A percentile compares a stretch with the other conserved stretches of the same genome.
These are phyloP conservation scores for Porphyridium purpureum DNA, from an alignment of 23 red algal genomes.

Conservation along the genomic window DNA sequence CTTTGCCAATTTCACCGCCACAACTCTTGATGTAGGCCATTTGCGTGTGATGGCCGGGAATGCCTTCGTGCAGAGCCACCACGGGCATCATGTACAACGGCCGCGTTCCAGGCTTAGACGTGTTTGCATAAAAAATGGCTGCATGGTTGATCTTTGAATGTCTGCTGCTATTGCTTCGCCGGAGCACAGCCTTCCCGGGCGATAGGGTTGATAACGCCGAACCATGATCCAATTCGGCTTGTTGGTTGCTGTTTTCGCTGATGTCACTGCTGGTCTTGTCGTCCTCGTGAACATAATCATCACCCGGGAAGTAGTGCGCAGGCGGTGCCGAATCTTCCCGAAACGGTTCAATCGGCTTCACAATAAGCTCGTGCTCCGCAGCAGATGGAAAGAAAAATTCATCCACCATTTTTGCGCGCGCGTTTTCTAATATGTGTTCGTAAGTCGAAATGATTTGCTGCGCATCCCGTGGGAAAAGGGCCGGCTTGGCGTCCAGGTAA, in stretches of 20 bases:
- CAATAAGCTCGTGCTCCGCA: conserved; percentile 7
- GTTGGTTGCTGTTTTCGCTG: background rate
- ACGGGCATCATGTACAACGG: conserved; percentile 4
- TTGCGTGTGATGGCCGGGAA: conserved; percentile 14
- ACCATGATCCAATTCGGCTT: background rate
- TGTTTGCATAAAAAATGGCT: conserved; percentile 13
- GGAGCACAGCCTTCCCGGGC: background rate
- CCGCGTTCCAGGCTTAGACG: background rate
- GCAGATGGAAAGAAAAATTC: background rate
- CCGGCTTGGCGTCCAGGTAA: background rate
- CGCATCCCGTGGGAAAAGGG: conserved; percentile 1
- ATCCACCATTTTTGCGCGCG: background rate
- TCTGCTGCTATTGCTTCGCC: conserved; percentile 4
- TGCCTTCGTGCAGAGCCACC: conserved; percentile 11
- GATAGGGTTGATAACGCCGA: background rate
- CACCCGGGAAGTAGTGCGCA: too few species aligned
- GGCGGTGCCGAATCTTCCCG: too few species aligned
- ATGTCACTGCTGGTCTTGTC: background rate
- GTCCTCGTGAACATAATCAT: background rate
- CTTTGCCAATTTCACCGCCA: too few species aligned
- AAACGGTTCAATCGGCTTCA: conserved; percentile 8
- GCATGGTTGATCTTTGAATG: conserved; percentile 1
- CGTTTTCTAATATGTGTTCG: background rate
- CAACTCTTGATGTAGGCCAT: too few species aligned
- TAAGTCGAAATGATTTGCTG: conserved; percentile 8